Percentiles rank a stretch among this genome's conserved stretches.
phyloP scores from a whole-genome alignment of 2,329 filamentous ascomycete species.

The Leptographium lundbergii region DNA sequence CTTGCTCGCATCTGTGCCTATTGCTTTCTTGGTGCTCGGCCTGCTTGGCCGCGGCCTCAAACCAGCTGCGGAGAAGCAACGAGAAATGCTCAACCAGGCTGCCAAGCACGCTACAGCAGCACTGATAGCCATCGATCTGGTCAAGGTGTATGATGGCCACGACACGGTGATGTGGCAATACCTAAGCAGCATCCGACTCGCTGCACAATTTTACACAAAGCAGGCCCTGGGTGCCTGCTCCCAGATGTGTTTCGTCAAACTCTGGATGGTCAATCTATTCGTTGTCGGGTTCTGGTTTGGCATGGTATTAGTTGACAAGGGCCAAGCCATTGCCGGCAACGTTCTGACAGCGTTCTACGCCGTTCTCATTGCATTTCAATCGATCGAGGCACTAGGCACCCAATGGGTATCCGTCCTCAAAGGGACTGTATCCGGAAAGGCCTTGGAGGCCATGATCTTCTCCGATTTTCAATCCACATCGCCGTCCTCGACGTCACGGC shows the following conservation, averaged over 20 bases:
- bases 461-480: neutral
- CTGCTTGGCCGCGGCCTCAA: constrained; percentile 50
- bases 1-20: constrained; percentile 58
- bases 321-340: constrained; percentile 45
- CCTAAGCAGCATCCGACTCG: constrained; percentile 21
- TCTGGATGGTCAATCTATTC: constrained; percentile 69
- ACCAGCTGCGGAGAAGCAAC: constrained; percentile 55
- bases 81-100: constrained; percentile 51
- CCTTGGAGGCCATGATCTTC: constrained; percentile 26
- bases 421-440: constrained; percentile 60
- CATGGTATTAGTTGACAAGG: constrained; percentile 50
- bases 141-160: constrained; percentile 76
- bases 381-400: constrained; percentile 60
- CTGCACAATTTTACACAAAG: constrained; percentile 40
- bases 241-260: constrained; percentile 61
- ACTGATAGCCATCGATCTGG: constrained; percentile 63
- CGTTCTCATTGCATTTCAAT: constrained; percentile 62
- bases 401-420: constrained; percentile 69
- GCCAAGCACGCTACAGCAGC: constrained; percentile 61
- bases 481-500: neutral
- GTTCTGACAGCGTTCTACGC: constrained; percentile 80
- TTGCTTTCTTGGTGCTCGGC: constrained; percentile 48
- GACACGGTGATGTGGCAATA: constrained; percentile 59
- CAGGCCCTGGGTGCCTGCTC: constrained; percentile 40
- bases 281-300: constrained; percentile 88